Conservation (phyloP, 2,329 filamentous ascomycete species). For the Colletotrichum orchidophilum region DNA sequence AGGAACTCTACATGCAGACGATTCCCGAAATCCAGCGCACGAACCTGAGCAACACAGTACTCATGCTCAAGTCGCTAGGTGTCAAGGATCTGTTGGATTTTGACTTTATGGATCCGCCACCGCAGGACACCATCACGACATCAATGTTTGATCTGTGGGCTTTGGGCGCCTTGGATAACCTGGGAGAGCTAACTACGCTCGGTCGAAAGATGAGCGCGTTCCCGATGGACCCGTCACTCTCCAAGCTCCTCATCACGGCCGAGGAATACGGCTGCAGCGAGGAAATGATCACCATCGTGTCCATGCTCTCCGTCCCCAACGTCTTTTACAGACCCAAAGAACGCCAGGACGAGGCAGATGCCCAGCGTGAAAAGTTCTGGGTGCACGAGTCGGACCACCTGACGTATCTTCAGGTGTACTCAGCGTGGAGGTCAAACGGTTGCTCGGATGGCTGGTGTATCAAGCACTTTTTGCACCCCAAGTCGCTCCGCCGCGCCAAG, state of each 20-base stretch:
- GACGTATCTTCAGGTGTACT: conserved; percentile 94
- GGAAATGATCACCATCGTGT: conserved; percentile 98
- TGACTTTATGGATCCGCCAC: conserved; percentile 98
- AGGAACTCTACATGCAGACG: conserved; percentile 95
- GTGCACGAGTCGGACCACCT: conserved; percentile 97
- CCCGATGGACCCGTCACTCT: conserved; percentile 95
- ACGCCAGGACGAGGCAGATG: conserved; percentile 94
- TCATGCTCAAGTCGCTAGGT: conserved; percentile 92
- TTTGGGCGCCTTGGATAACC: conserved; percentile 89
- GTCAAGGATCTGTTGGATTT: conserved; percentile 96
- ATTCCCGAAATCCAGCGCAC: conserved; percentile 98
- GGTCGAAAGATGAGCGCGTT: conserved; percentile 96
- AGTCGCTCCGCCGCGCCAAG: conserved; percentile 88
- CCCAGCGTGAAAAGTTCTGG: conserved; percentile 97
- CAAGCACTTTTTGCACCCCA: conserved; percentile 94
- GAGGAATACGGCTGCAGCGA: conserved; percentile 92
- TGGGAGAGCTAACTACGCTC: conserved; percentile 88
- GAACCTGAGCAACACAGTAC: conserved; percentile 92
- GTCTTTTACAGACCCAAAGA: conserved; percentile 98
- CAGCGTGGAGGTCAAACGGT: conserved; percentile 92
- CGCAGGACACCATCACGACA: conserved; percentile 96
- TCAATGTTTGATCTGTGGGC: conserved; percentile 98
- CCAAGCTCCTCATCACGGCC: conserved; percentile 92
- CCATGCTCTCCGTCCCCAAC: conserved; percentile 95
- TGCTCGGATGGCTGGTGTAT: conserved; percentile 92